These are phyloP conservation scores for Debaryomyces fabryi DNA, from an alignment of 1,139 yeast genomes.

Conservation along the genomic window DNA sequence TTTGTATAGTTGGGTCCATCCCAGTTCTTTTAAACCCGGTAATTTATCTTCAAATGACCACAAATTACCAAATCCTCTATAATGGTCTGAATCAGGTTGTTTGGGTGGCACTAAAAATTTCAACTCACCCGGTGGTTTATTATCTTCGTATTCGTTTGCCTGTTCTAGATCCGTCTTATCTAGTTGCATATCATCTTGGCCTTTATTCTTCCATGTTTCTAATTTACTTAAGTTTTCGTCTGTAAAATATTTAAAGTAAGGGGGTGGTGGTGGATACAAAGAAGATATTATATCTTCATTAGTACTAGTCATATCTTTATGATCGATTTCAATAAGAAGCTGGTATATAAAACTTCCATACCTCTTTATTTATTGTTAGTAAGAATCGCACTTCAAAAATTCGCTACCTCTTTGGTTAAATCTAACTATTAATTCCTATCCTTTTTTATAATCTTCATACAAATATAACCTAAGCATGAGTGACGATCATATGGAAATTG, in stretches of 20 bases:
- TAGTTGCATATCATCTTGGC: slow-evolving; percentile 10
- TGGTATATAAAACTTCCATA: background rate
- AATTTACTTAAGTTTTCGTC: slow-evolving; percentile 53
- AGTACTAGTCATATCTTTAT: slow-evolving; percentile 16
- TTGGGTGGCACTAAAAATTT: slow-evolving; percentile 66
- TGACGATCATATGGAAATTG: slow-evolving; percentile 35
- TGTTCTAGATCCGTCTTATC: slow-evolving; percentile 7
- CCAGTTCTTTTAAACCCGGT: slow-evolving; percentile 67
- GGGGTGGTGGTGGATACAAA: slow-evolving; percentile 87
- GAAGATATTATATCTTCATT: slow-evolving; percentile 56
- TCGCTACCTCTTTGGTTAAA: background rate
- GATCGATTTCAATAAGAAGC: background rate
- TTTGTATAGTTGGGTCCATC: slow-evolving; percentile 66
- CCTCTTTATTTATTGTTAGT: background rate
- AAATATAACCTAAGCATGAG: slow-evolving; percentile 16
- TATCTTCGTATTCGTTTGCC: slow-evolving; percentile 9
- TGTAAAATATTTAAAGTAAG: slow-evolving; percentile 69
- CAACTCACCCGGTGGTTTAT: slow-evolving; percentile 40
- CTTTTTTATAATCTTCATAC: background rate
- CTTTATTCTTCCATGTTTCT: slow-evolving; percentile 22
- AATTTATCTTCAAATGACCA: slow-evolving; percentile 79
- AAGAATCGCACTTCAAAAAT: slow-evolving; percentile 3
- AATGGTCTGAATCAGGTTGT: slow-evolving; percentile 60
- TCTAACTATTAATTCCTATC: background rate
- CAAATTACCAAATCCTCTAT: slow-evolving; percentile 77